A percentile compares a stretch with the other conserved stretches of the same genome.
phyloP scores from a whole-genome alignment of 2,329 filamentous ascomycete species.

The Chrysosporium queenslandicum region DNA sequence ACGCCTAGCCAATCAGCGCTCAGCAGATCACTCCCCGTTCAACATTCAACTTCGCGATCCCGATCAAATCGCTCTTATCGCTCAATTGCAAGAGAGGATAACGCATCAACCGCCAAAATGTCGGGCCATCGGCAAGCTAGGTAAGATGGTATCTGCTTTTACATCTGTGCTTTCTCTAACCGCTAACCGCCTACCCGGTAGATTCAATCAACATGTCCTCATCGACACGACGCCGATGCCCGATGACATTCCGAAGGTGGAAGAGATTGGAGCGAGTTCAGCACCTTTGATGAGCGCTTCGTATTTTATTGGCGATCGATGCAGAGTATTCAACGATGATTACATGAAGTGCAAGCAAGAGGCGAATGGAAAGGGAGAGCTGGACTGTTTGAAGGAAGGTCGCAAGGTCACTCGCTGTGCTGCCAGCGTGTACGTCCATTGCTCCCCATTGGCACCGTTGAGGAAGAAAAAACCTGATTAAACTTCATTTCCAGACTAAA shows the following conservation, averaged over 20 bases:
- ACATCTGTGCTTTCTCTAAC: not conserved
- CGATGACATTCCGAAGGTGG: conserved; percentile 79
- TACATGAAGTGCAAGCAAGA: conserved; percentile 99
- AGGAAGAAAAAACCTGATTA: not conserved
- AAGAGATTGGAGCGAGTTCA: conserved; percentile 86
- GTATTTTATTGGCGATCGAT: conserved; percentile 95
- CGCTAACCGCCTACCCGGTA: conserved; percentile 33
- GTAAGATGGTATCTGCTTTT: conserved; percentile 11
- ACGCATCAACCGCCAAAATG: conserved; percentile 15
- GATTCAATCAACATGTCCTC: conserved; percentile 89
- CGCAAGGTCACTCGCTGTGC: conserved; percentile 94
- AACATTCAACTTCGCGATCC: not conserved
- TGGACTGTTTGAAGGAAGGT: conserved; percentile 93
- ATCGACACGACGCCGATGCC: conserved; percentile 94
- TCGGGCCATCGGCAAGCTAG: conserved; percentile 15
- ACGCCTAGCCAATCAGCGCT: no score
- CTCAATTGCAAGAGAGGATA: not conserved
- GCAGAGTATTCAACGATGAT: conserved; percentile 93
- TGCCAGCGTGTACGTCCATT: conserved; percentile 67
- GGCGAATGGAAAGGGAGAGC: conserved; percentile 77
- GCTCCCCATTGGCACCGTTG: not conserved
- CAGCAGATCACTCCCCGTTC: not conserved
- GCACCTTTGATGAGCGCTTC: conserved; percentile 83
- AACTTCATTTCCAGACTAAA: conserved; percentile 53
- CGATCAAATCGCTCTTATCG: not conserved